A percentile compares a stretch with the other conserved stretches of the same genome.
Conservation (phyloP, 331 rosid genomes). For the Quercus phellos region DNA sequence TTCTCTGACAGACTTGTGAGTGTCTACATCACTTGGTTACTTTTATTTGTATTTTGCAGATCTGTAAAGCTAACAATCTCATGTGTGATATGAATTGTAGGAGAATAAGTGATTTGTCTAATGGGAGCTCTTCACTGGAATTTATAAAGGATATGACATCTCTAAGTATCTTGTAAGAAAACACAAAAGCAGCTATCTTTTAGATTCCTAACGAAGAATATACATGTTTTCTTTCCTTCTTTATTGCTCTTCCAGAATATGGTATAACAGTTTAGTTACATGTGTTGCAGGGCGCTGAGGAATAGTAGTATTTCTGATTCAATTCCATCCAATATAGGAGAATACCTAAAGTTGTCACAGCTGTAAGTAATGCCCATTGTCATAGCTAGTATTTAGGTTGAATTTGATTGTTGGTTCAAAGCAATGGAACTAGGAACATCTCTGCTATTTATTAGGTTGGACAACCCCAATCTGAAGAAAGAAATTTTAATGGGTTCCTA, state of each 20-base stretch:
- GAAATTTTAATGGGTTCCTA: neutral
- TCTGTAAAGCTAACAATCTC: conserved; percentile 20
- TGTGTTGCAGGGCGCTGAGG: conserved; percentile 55
- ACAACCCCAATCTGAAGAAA: neutral
- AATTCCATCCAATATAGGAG: conserved; percentile 61
- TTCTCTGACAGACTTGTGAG: conserved; percentile 62
- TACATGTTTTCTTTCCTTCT: neutral
- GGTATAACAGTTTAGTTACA: conserved; percentile 2
- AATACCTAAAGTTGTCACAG: conserved; percentile 34
- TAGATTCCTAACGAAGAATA: neutral
- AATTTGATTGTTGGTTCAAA: neutral
- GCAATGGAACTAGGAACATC: neutral
- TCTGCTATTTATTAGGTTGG: neutral
- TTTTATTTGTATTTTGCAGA: neutral
- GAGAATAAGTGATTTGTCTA: conserved; percentile 52
- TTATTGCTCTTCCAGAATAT: neutral
- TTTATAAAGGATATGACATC: too few relatives aligned
- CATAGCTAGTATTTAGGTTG: conserved; percentile 12
- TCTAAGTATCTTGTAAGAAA: conserved; percentile 37
- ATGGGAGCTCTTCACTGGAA: conserved; percentile 59
- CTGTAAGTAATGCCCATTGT: conserved; percentile 25
- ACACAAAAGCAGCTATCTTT: neutral
- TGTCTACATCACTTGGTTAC: neutral
- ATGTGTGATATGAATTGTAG: conserved; percentile 26
- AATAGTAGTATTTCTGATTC: conserved; percentile 56